A percentile compares a stretch with the other conserved stretches of the same genome.
phyloP scores from a whole-genome alignment of 2,329 filamentous ascomycete genomes.

The Gyromitra esculenta region DNA sequence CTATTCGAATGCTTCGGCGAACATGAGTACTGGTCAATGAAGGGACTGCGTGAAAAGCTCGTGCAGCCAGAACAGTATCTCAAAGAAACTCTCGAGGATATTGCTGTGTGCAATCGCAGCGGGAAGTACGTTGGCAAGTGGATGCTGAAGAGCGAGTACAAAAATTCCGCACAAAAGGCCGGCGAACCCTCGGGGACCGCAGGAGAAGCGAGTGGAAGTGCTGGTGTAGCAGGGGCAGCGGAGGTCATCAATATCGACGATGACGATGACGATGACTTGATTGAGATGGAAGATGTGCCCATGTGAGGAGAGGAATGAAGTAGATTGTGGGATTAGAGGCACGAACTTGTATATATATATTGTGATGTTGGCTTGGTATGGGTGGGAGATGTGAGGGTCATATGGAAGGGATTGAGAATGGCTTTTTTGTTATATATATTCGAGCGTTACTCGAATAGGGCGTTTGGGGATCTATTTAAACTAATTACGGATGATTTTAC shows the following conservation, averaged over 20 bases:
- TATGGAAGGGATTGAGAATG: slow-evolving; percentile 4
- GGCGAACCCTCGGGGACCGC: slow-evolving; percentile 59
- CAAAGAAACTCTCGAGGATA: slow-evolving; percentile 81
- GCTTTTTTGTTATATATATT: slow-evolving; percentile 22
- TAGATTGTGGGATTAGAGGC: slow-evolving; percentile 9
- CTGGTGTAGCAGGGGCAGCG: slow-evolving; percentile 65
- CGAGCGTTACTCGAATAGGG: slow-evolving; percentile 27
- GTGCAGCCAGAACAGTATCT: slow-evolving; percentile 94
- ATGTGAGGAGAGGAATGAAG: slow-evolving; percentile 46
- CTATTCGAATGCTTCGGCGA: slow-evolving; percentile 84
- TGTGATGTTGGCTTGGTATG: neutral
- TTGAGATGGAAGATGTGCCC: slow-evolving; percentile 83
- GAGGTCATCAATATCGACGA: slow-evolving; percentile 67
- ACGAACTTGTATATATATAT: slow-evolving; percentile 26
- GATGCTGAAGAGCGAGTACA: slow-evolving; percentile 78
- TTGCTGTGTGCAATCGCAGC: slow-evolving; percentile 82
- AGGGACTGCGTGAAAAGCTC: slow-evolving; percentile 77
- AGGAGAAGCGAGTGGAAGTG: slow-evolving; percentile 63
- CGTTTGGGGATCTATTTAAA: slow-evolving; percentile 21
- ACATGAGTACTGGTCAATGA: slow-evolving; percentile 95
- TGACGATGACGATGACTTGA: slow-evolving; percentile 71
- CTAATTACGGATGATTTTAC: slow-evolving; percentile 13
- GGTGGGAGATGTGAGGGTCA: neutral
- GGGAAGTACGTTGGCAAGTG: slow-evolving; percentile 88
- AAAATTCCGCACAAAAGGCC: slow-evolving; percentile 66